These are phyloP conservation scores for Fusarium cicatricum DNA, from an alignment of 2,329 filamentous ascomycete genomes.

Conservation along the genomic window DNA sequence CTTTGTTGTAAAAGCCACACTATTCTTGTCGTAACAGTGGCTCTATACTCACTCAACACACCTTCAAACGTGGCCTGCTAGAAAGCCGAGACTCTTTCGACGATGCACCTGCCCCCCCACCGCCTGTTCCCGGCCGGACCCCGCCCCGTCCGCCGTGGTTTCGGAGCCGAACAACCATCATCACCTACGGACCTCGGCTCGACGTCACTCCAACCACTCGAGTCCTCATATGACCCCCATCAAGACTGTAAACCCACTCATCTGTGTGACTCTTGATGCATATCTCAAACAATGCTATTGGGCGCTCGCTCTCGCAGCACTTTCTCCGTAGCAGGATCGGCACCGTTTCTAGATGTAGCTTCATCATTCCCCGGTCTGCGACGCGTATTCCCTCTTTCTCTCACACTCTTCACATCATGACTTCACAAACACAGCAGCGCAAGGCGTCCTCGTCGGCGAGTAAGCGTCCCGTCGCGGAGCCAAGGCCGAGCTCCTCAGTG, in stretches of 20 bases:
- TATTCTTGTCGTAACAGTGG: too few relatives aligned
- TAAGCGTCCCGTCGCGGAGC: conserved; percentile 48
- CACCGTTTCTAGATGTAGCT: conserved; percentile 11
- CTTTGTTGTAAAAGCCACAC: too few relatives aligned
- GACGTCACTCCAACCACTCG: conserved; percentile 19
- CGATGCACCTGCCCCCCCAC: not conserved
- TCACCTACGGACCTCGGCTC: conserved; percentile 39
- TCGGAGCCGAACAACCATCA: conserved; percentile 22
- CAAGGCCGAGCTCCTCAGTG: conserved; percentile 77
- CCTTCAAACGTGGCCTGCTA: not conserved
- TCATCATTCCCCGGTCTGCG: not conserved
- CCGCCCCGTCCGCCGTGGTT: conserved; percentile 6
- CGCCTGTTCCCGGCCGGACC: conserved; percentile 2
- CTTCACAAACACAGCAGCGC: conserved; percentile 14
- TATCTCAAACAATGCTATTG: conserved; percentile 16
- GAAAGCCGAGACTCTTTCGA: not conserved
- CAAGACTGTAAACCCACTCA: not conserved
- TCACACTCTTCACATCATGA: conserved; percentile 18
- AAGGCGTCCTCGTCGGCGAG: conserved; percentile 24
- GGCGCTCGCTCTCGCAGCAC: conserved; percentile 22
- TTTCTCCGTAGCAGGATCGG: conserved; percentile 5
- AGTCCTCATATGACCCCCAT: conserved; percentile 26
- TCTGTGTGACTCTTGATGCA: conserved; percentile 25
- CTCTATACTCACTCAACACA: too few relatives aligned
- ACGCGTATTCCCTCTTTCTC: not conserved